A percentile compares a stretch with the other conserved stretches of the same genome.
These are phyloP conservation scores for Cladophialophora exuberans DNA, from an alignment of 2,329 filamentous ascomycete species.

Conservation along the genomic window DNA sequence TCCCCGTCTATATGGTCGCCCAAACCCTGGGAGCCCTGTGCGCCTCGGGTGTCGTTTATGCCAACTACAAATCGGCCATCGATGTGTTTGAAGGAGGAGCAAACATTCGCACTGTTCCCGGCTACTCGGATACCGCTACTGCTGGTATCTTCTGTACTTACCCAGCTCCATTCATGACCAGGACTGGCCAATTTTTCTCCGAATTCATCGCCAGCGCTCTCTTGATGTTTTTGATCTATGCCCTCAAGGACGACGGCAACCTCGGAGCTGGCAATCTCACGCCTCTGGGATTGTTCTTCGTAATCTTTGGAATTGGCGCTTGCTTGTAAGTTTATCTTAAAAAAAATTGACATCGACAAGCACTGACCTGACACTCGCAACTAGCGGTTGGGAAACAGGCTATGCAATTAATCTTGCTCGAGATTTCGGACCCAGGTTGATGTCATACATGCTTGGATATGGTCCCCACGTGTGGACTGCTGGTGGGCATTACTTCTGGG, in stretches of 20 bases:
- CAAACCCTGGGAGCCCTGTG: slow-evolving; percentile 70
- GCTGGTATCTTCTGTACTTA: slow-evolving; percentile 77
- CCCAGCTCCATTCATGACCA: slow-evolving; percentile 64
- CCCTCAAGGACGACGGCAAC: slow-evolving; percentile 57
- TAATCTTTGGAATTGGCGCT: slow-evolving; percentile 73
- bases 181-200: slow-evolving; percentile 70
- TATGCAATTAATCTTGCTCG: slow-evolving; percentile 75
- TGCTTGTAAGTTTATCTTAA: slow-evolving; percentile 53
- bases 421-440: slow-evolving; percentile 71
- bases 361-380: neutral
- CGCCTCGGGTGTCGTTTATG: slow-evolving; percentile 64
- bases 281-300: slow-evolving; percentile 69
- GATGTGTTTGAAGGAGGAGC: slow-evolving; percentile 42
- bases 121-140: slow-evolving; percentile 58
- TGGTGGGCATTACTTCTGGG: slow-evolving; percentile 62
- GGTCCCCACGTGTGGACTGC: slow-evolving; percentile 68
- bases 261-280: slow-evolving; percentile 60
- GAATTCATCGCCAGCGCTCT: slow-evolving; percentile 71
- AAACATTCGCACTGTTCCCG: slow-evolving; percentile 60
- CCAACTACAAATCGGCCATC: slow-evolving; percentile 68
- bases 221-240: slow-evolving; percentile 74
- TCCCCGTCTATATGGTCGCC: slow-evolving; percentile 67
- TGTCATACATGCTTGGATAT: slow-evolving; percentile 70
- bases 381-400: slow-evolving; percentile 70
- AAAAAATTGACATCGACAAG: neutral